A percentile compares a stretch with the other conserved stretches of the same genome.
Conservation (phyloP, 257 asterid species). For the Phtheirospermum japonicum region DNA sequence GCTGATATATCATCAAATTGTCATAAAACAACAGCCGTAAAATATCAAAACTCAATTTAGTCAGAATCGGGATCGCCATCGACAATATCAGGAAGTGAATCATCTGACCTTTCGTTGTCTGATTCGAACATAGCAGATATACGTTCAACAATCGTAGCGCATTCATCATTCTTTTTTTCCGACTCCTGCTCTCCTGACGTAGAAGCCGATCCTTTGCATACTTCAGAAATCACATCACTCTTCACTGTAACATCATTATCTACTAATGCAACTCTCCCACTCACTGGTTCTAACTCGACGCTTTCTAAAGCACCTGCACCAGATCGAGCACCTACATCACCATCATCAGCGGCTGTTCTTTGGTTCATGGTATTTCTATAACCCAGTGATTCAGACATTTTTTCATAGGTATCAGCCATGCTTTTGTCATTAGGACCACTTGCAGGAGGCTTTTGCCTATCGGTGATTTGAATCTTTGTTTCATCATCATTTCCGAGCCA, state of each 20-base stretch:
- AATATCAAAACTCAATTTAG: constrained; percentile 24
- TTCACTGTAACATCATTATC: constrained; percentile 19
- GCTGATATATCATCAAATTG: too few relatives aligned
- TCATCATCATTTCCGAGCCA: constrained; percentile 50
- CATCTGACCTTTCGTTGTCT: constrained; percentile 37
- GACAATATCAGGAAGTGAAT: constrained; percentile 61
- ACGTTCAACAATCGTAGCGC: constrained; percentile 23
- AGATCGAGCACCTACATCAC: neutral
- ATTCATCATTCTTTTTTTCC: constrained; percentile 27
- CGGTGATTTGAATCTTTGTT: constrained; percentile 35
- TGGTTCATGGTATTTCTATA: constrained; percentile 15
- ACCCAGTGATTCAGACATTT: constrained; percentile 37
- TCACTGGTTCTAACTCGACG: constrained; percentile 21
- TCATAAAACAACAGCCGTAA: neutral
- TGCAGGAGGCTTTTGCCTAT: constrained; percentile 22
- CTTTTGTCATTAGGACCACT: constrained; percentile 15
- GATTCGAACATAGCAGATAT: constrained; percentile 38
- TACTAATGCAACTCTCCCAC: constrained; percentile 10
- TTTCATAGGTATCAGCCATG: constrained; percentile 32
- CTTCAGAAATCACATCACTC: constrained; percentile 23
- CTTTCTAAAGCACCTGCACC: constrained; percentile 5
- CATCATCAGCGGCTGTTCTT: neutral
- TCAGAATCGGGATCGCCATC: constrained; percentile 82
- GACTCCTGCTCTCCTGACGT: constrained; percentile 25
- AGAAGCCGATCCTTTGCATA: constrained; percentile 17